Base-by-base conservation (phyloP, 768 basidiomycete species). In the Mycena filopes region DNA sequence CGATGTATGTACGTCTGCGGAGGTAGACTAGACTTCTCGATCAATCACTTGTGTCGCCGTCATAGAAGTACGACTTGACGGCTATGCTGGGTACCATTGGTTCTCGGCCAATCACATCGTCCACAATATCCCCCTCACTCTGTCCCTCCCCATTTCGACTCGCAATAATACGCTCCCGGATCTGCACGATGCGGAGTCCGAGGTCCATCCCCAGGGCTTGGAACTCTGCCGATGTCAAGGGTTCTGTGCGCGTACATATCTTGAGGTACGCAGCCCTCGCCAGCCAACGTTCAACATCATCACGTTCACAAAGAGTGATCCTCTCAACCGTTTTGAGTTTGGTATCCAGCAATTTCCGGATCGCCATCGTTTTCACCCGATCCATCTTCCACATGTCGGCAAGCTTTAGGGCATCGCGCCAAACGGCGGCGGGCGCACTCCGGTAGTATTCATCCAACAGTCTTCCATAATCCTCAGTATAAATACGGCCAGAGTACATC, bases 391-490 rank as follows among this genome's bases (percentile, higher is more conserved):
- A 62, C 60, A 55, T 48, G 10, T 48, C 45, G 38, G 60, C 60
- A 20, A 62, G 53, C 60, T 62, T 62, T 18, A 62, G 53, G 26
- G 48, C 28, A 38, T 62, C 33, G 53, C 60, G 53, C 60, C 60
- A 62, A 25, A 47, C 43, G 5, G 23, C 29, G 25, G 25, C 41
- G n/a, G 29, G 53, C 26, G 60, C 60, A 21, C 10, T 41, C n/a
- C n/a, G n/a, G n/a, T n/a, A n/a, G 45, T 61, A 54, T 7, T 25
- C 2, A 11, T 46, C 43, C 38, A 62, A 26, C 7, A 7, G 21
- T 31, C 60, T 62, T 40, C 9, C 20, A 21, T 4, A 36, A 4
- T 9, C 10, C 9, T 33, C 15, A 9, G 20, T 54, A 13, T 3
- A 41, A n/a, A 62, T 43, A 1, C 5, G 2, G n/a, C n/a, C n/a